Base-by-base conservation (phyloP, 441 rosid genomes). In the Sinapis alba region DNA sequence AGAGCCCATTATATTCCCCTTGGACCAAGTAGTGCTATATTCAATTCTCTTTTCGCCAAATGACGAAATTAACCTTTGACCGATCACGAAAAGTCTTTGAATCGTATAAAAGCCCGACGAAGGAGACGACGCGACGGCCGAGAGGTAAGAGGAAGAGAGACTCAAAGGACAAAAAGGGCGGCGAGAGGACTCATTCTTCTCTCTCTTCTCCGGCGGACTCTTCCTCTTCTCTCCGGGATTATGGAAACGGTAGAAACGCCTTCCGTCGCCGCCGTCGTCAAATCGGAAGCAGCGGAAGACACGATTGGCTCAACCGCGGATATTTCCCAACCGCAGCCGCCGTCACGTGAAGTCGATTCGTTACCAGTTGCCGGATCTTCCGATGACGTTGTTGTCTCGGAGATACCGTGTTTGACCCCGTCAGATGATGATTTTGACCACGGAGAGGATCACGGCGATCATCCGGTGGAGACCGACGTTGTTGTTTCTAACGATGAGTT, bases 351-450 rank as follows among this genome's bases (percentile, higher is more conserved):
- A 66, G 77, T 79, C 11, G 91, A 81, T 72, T 53, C 64, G 54
- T 12, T 78, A 30, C 78, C 81, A 65, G 82, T 78, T 68, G 56
- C 71, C 66, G 90, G 84, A 79, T 85, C 89, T 36, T 84, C 83
- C 10, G 92, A 78, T 62, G 86, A 63, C 38, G 76, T 41, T 51
- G 74, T 53, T 50, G 32, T 64, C 19, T 84, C 78, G 62, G 84
- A 77, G 71, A 78, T 45, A 5, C 76, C 69, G 18, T 84, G 73
- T 20, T 34, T 65, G 7, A 9, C 72, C 64, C 87, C 85, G 67
- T 83, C 86, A 0, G 96, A 88, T 41, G 91, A 89, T 63, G 92
- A 84, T 16, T 47, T 84, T 11, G 81, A 73, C 9, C 75, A 73
- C 51, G 83, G 74, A 54, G 78, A 77, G 71, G 86, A 81, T 73